A percentile compares a stretch with the other conserved stretches of the same genome.
phyloP scores from a whole-genome alignment of 495 filamentous ascomycete species.

The Neurospora pannonica region DNA sequence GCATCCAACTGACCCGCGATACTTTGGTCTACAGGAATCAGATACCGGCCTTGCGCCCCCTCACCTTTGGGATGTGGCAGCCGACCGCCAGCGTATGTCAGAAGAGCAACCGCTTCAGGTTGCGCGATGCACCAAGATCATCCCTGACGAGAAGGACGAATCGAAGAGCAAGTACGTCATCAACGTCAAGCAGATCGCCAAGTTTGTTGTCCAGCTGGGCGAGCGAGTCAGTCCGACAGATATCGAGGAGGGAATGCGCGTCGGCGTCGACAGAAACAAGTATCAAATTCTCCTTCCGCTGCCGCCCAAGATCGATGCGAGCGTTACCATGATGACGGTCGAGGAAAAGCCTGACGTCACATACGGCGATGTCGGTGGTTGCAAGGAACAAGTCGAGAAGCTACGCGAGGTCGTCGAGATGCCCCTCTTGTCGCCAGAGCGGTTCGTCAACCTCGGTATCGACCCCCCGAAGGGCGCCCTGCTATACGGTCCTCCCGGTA shows the following conservation, averaged over 20 bases:
- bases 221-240: conserved; percentile 96
- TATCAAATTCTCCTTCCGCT: conserved; percentile 96
- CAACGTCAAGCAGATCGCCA: conserved; percentile 99
- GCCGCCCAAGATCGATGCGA: conserved; percentile 98
- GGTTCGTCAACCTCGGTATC: conserved; percentile 95
- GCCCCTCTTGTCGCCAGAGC: conserved; percentile 90
- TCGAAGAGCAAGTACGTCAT: conserved; percentile 99
- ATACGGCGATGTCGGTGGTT: conserved; percentile 96
- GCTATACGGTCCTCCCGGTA: conserved; percentile 93
- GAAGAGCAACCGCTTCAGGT: conserved; percentile 98
- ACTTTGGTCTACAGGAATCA: conserved; percentile 59
- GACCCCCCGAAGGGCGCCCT: conserved; percentile 97
- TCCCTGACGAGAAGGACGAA: conserved; percentile 88
- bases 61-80: conserved; percentile 97
- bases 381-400: conserved; percentile 99
- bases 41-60: conserved; percentile 96
- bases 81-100: conserved; percentile 93
- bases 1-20: neutral
- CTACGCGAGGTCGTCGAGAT: conserved; percentile 97
- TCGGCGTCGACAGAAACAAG: conserved; percentile 96
- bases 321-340: conserved; percentile 99
- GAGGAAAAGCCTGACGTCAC: conserved; percentile 99
- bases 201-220: conserved; percentile 97
- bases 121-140: conserved; percentile 97
- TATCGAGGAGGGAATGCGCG: conserved; percentile 98